Base-by-base conservation (phyloP, 495 filamentous ascomycete species). In the Aspergillus diversus region DNA sequence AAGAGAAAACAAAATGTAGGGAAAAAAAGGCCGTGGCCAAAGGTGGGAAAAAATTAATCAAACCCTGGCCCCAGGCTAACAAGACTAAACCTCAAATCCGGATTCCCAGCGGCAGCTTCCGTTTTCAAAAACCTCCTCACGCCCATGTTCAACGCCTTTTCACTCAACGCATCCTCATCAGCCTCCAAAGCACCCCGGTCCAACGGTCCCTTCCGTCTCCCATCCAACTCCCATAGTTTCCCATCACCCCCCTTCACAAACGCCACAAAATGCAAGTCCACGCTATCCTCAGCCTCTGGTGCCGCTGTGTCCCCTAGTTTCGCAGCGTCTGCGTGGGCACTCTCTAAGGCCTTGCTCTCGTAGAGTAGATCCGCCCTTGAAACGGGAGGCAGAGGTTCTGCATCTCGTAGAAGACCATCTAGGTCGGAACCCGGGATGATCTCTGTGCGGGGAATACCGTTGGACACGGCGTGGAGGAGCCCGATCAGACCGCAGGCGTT, bases 401-500 rank as follows among this genome's bases (percentile, higher is more conserved):
- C 83, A 9, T 77, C 71, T 0, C 73, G 71, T 6, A 83, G 74
- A 7, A 89, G 63, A 2, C 48, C 63, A 34, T 83, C 83, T 16
- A 88, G 69, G 42, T 79, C 76, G 12, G 79, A 82, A 8, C 75
- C 81, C 0, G 77, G 71, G 7, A 66, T 43, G 55, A 89, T 67
- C 57, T 81, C 72, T 5, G 71, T 64, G 12, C 73, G 70, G 1
- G 84, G 75, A 55, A 77, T 77, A 31, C 86, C 88, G 73, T 95
- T 95, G 15, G 77, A 69, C 5, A 90, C 80, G 58, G 87, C 86
- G 76, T 96, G 92, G 27, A 97, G 75, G 4, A 96, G 77, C 0
- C 89, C 92, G 75, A 95, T 93, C 52, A 92, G 82, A 1, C 93
- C 93, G 76, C 93, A 97, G 3, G 92, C 89, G 73, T 97, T 86